These are phyloP conservation scores for Poronia punctata DNA, from an alignment of 495 filamentous ascomycete genomes.

Conservation along the genomic window DNA sequence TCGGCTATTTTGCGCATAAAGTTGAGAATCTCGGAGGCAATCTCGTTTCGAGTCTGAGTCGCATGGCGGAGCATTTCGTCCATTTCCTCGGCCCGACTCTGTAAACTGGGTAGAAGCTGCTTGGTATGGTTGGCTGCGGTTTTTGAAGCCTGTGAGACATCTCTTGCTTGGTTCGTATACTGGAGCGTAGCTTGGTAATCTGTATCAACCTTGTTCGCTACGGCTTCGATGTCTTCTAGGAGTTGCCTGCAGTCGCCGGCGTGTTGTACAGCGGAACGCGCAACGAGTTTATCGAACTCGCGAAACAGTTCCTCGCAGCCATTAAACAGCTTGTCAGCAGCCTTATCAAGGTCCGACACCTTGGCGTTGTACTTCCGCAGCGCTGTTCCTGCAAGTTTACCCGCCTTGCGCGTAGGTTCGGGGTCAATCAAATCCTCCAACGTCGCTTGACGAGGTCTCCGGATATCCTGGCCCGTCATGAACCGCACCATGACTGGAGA, in stretches of 20 bases:
- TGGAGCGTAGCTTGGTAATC: conserved; percentile 76
- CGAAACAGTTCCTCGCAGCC: conserved; percentile 39
- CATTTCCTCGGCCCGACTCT: conserved; percentile 66
- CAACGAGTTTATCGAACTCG: conserved; percentile 43
- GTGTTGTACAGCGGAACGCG: conserved; percentile 34
- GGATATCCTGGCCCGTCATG: conserved; percentile 41
- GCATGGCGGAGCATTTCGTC: conserved; percentile 62
- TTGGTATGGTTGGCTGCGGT: conserved; percentile 81
- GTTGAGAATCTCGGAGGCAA: conserved; percentile 51
- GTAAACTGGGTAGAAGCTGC: conserved; percentile 75
- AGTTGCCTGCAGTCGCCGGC: conserved; percentile 44
- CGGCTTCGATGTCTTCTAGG: conserved; percentile 75
- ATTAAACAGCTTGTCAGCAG: conserved; percentile 36
- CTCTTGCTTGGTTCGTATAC: conserved; percentile 60
- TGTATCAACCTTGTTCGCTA: conserved; percentile 77
- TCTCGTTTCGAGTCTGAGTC: conserved; percentile 51
- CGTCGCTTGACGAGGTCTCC: conserved; percentile 39
- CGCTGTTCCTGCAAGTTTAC: conserved; percentile 37
- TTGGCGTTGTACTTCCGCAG: conserved; percentile 40
- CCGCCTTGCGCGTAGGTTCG: conserved; percentile 59
- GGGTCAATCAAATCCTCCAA: conserved; percentile 68
- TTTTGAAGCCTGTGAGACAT: conserved; percentile 73
- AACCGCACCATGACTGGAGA: conserved; percentile 45
- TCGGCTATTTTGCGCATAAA: conserved; percentile 75
- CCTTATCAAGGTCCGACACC: conserved; percentile 40